These are phyloP conservation scores for Rubroboletus satanas DNA, from an alignment of 768 basidiomycete genomes.

Conservation along the genomic window DNA sequence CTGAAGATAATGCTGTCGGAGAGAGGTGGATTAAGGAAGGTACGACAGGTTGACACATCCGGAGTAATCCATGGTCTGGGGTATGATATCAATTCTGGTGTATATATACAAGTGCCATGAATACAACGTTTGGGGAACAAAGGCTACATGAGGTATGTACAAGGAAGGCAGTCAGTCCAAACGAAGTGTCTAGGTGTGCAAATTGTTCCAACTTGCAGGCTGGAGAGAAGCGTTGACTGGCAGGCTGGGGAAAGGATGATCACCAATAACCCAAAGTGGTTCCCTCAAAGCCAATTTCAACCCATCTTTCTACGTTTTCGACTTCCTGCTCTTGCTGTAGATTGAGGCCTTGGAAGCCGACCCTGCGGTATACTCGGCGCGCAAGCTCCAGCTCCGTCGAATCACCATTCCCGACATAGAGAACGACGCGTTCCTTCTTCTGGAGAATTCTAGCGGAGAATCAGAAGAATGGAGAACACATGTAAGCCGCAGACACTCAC, in stretches of 20 bases:
- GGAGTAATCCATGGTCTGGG: background rate
- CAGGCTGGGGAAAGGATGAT: constrained; percentile 7
- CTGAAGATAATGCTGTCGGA: constrained; percentile 43
- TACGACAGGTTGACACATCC: constrained; percentile 5
- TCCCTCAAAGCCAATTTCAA: constrained; percentile 61
- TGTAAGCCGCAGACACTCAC: constrained; percentile 33
- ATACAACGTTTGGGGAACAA: background rate
- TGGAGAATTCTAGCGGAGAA: constrained; percentile 29
- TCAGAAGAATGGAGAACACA: constrained; percentile 2
- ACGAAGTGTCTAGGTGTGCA: background rate
- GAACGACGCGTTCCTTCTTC: constrained; percentile 47
- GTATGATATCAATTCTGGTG: background rate
- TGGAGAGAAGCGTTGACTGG: background rate
- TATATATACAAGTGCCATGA: constrained; percentile 2
- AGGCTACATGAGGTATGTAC: background rate
- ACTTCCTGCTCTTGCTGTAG: constrained; percentile 24
- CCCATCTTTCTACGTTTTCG: constrained; percentile 51
- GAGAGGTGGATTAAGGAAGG: constrained; percentile 33
- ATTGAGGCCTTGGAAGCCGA: constrained; percentile 62
- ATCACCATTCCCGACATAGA: constrained; percentile 66
- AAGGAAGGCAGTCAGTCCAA: background rate
- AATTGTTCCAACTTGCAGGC: background rate
- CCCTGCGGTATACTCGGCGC: constrained; percentile 53
- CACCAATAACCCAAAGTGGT: constrained; percentile 64
- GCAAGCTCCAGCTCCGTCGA: constrained; percentile 37